Evolutionary conservation across 1,284 basidiomycete genomes (phyloP).

Genomic region (Microbotryum silenes-acaulis): DNA sequence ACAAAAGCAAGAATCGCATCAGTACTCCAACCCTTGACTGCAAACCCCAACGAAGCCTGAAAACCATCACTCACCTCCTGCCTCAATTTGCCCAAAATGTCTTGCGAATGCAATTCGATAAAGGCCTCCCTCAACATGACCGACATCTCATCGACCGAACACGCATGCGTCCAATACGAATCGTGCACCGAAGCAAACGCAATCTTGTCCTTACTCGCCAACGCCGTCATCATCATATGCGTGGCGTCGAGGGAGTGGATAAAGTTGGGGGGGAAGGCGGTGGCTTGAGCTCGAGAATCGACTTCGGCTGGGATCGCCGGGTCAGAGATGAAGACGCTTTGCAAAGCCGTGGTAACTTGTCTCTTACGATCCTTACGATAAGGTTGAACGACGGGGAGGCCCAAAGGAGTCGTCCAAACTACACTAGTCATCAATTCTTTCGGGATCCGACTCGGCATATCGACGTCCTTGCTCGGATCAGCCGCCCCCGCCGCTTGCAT

Average conservation of each 20-base stretch:
- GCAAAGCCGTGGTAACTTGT: constrained; percentile 72
- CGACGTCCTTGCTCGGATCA: not conserved
- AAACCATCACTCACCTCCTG: constrained; percentile 41
- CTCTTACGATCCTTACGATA: constrained; percentile 79
- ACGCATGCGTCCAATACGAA: constrained; percentile 97
- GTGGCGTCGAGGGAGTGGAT: constrained; percentile 97
- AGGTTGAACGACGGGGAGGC: constrained; percentile 91
- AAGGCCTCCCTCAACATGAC: constrained; percentile 85
- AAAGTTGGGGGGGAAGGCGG: constrained; percentile 98
- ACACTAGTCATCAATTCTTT: constrained; percentile 94
- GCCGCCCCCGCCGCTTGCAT: constrained; percentile 17
- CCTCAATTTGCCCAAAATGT: constrained; percentile 57
- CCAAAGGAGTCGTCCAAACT: constrained; percentile 92
- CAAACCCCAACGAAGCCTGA: no score
- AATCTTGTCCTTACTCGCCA: constrained; percentile 67
- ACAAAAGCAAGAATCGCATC: not conserved
- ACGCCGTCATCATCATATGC: constrained; percentile 97
- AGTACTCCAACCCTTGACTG: not conserved
- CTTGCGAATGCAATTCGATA: constrained; percentile 79
- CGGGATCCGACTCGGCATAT: constrained; percentile 45
- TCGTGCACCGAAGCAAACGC: constrained; percentile 96
- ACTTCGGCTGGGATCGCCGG: constrained; percentile 74
- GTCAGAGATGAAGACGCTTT: constrained; percentile 89
- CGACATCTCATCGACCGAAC: constrained; percentile 81
- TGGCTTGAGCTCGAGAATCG: constrained; percentile 77